Conservation (phyloP, 345 rosid species). For the Syzygium jambos region DNA sequence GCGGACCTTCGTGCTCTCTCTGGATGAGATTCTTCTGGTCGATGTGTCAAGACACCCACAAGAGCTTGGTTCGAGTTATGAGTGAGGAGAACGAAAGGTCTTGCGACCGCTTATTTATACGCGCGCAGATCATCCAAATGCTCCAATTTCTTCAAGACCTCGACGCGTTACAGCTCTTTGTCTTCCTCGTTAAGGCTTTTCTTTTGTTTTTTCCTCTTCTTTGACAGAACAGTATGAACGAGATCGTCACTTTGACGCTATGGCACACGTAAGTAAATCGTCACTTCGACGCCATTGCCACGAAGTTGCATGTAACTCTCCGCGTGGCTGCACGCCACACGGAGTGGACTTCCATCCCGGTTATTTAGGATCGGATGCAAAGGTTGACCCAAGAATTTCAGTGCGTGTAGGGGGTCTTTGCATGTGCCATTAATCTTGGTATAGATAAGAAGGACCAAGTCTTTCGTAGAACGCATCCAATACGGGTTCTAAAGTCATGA, state of each 20-base stretch:
- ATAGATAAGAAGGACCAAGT: neutral
- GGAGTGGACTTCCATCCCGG: neutral
- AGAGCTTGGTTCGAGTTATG: neutral
- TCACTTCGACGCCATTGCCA: neutral
- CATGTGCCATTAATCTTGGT: neutral
- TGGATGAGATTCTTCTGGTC: neutral
- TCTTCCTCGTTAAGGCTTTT: neutral
- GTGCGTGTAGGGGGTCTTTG: neutral
- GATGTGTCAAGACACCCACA: neutral
- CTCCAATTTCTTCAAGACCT: neutral
- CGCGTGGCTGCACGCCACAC: neutral
- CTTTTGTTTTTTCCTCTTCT: neutral
- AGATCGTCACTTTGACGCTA: neutral
- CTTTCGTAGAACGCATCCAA: neutral
- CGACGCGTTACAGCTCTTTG: neutral
- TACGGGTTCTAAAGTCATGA: neutral
- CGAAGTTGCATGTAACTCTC: neutral
- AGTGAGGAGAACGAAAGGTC: neutral
- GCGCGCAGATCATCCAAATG: neutral
- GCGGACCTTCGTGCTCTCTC: neutral
- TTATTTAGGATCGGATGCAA: neutral
- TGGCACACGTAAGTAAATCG: neutral
- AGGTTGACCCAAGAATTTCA: neutral
- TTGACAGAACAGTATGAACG: neutral
- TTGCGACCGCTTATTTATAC: neutral